These are phyloP conservation scores for Hypomontagnella submonticulosa DNA, from an alignment of 495 filamentous ascomycete species.

Conservation along the genomic window DNA sequence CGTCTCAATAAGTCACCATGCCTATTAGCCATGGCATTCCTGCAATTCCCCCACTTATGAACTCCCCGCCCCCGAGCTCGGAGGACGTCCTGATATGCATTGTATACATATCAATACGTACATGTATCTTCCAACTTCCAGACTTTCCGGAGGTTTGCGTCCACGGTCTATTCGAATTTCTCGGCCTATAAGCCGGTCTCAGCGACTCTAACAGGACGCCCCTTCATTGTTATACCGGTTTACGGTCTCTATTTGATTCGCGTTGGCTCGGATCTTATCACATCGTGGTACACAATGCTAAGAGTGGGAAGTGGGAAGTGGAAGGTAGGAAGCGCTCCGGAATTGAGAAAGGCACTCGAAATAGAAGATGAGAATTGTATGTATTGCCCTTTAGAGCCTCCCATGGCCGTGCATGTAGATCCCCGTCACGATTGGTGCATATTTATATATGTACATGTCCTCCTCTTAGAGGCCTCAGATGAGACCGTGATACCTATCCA, in stretches of 20 bases:
- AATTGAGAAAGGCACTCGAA: not conserved
- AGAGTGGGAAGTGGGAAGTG: conserved; percentile 27
- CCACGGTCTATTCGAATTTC: too few species aligned
- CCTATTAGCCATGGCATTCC: conserved; percentile 10
- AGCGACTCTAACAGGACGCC: too few species aligned
- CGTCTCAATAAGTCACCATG: not conserved
- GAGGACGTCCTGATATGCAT: not conserved
- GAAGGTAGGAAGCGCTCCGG: not conserved
- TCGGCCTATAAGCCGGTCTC: too few species aligned
- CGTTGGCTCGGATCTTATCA: too few species aligned
- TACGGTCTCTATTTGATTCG: too few species aligned
- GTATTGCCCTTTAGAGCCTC: conserved; percentile 5
- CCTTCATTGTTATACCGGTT: too few species aligned
- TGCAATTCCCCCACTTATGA: conserved; percentile 42
- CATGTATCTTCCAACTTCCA: too few species aligned
- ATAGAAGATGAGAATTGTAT: conserved; percentile 24
- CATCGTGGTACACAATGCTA: not conserved
- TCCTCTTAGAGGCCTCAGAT: not conserved
- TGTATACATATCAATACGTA: too few species aligned
- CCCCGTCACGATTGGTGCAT: conserved; percentile 1
- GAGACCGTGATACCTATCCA: not conserved
- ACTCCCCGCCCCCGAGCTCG: conserved; percentile 36
- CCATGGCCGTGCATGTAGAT: not conserved
- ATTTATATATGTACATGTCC: not conserved
- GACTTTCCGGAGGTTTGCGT: too few species aligned